Evolutionary conservation across 2,329 filamentous ascomycete species (phyloP).

Genomic region (Phialemonium atrogriseum): DNA sequence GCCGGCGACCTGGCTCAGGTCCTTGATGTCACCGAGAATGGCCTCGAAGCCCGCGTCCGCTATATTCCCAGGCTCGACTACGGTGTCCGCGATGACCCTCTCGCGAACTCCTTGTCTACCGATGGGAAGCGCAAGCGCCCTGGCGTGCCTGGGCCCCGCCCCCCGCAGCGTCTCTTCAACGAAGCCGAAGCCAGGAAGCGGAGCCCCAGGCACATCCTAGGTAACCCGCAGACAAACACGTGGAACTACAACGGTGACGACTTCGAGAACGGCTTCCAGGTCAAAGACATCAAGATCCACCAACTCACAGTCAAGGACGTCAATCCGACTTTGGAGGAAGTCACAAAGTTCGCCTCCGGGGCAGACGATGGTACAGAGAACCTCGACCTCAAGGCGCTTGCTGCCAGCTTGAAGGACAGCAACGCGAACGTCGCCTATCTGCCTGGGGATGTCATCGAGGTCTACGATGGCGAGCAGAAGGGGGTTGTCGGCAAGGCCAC

Average conservation of each 20-base stretch:
- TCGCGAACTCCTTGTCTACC: conserved; percentile 32
- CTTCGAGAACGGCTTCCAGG: conserved; percentile 86
- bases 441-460: conserved; percentile 91
- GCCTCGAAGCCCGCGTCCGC: conserved; percentile 76
- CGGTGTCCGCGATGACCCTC: conserved; percentile 69
- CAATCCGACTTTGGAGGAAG: conserved; percentile 87
- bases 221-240: conserved; percentile 68
- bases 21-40: conserved; percentile 86
- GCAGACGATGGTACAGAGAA: conserved; percentile 90
- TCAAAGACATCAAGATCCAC: conserved; percentile 90
- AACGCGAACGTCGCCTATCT: conserved; percentile 77
- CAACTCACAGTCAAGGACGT: conserved; percentile 80
- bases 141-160: conserved; percentile 54
- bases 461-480: conserved; percentile 91
- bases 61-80: conserved; percentile 91
- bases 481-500: conserved; percentile 81
- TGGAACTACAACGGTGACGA: conserved; percentile 84
- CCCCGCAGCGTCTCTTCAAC: conserved; percentile 85
- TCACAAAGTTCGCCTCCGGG: conserved; percentile 85
- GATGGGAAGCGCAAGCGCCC: conserved; percentile 76
- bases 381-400: conserved; percentile 82
- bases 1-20: conserved; percentile 86
- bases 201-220: conserved; percentile 54
- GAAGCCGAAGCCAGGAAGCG: conserved; percentile 88
- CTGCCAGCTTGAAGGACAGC: conserved; percentile 79